A percentile compares a stretch with the other conserved stretches of the same genome.
phyloP scores from a whole-genome alignment of 2,329 filamentous ascomycete genomes.

The Diplodia scrobiculata region DNA sequence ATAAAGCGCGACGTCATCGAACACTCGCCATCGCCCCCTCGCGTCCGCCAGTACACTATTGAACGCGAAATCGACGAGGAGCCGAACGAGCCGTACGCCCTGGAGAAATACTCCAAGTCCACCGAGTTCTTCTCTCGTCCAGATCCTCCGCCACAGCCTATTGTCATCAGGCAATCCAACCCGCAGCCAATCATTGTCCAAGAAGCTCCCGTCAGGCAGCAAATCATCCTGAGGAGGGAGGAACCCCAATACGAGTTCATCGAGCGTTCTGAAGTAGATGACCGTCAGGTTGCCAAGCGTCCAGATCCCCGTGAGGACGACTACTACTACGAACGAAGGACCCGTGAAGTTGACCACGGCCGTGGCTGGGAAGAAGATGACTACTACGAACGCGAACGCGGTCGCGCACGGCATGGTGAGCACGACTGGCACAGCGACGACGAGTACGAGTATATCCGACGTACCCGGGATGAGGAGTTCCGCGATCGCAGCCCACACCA shows the following conservation, averaged over 20 bases:
- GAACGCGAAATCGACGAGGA: conserved; percentile 52
- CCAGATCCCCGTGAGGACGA: conserved; percentile 55
- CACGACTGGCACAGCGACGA: conserved; percentile 58
- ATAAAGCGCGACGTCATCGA: conserved; percentile 55
- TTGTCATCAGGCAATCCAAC: conserved; percentile 56
- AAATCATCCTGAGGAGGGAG: conserved; percentile 53
- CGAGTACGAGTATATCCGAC: conserved; percentile 62
- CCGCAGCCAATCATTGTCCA: conserved; percentile 59
- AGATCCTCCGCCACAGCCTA: conserved; percentile 45
- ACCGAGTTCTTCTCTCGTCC: conserved; percentile 57
- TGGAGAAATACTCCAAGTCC: conserved; percentile 56
- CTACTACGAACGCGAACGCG: conserved; percentile 43
- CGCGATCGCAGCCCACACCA: conserved; percentile 50
- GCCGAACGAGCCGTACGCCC: conserved; percentile 47
- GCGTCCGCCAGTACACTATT: conserved; percentile 40
- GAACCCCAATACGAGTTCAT: conserved; percentile 63
- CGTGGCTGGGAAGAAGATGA: conserved; percentile 45
- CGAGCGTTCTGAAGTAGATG: conserved; percentile 60
- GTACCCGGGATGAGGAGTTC: conserved; percentile 47
- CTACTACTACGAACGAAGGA: conserved; percentile 63
- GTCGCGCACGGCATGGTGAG: conserved; percentile 40
- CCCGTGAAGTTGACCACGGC: conserved; percentile 57
- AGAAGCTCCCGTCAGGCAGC: conserved; percentile 51
- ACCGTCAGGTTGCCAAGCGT: conserved; percentile 50
- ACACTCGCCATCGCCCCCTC: conserved; percentile 50